These are phyloP conservation scores for Hypholoma sublateritium DNA, from an alignment of 768 basidiomycete genomes.

Conservation along the genomic window DNA sequence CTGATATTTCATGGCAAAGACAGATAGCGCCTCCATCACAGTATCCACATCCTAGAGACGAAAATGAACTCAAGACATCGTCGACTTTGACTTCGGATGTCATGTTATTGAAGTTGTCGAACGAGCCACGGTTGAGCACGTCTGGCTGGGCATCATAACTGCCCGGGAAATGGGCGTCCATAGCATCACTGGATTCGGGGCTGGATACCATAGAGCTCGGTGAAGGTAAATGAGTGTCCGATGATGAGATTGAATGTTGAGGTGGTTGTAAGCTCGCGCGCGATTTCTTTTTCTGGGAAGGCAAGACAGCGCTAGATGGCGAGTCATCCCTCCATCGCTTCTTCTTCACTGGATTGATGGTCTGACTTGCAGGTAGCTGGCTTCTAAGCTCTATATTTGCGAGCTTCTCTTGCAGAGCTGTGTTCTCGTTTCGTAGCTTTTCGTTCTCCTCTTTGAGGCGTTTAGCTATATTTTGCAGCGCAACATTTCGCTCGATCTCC, in stretches of 20 bases:
- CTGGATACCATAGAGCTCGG: constrained; percentile 54
- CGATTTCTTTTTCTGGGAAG: constrained; percentile 22
- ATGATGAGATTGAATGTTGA: constrained; percentile 31
- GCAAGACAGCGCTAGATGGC: constrained; percentile 15
- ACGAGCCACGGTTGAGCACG: constrained; percentile 18
- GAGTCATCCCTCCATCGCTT: constrained; percentile 63
- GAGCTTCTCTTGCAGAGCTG: constrained; percentile 52
- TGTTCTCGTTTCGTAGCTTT: constrained; percentile 66
- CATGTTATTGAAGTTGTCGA: constrained; percentile 27
- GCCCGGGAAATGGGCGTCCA: constrained; percentile 32
- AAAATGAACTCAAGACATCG: constrained; percentile 32
- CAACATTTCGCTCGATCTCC: constrained; percentile 86
- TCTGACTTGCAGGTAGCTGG: background rate
- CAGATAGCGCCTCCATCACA: constrained; percentile 72
- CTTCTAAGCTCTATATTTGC: constrained; percentile 37
- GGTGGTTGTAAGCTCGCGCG: constrained; percentile 22
- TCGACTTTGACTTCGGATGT: constrained; percentile 25
- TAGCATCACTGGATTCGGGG: constrained; percentile 38
- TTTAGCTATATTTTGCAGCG: constrained; percentile 80
- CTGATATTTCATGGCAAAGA: constrained; percentile 70
- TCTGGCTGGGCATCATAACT: constrained; percentile 33
- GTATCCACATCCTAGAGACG: constrained; percentile 69
- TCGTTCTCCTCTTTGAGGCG: constrained; percentile 88
- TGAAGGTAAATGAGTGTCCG: constrained; percentile 40
- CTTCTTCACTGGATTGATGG: constrained; percentile 36